Base-by-base conservation (phyloP, 345 rosid genomes). In the Brassica juncea region DNA sequence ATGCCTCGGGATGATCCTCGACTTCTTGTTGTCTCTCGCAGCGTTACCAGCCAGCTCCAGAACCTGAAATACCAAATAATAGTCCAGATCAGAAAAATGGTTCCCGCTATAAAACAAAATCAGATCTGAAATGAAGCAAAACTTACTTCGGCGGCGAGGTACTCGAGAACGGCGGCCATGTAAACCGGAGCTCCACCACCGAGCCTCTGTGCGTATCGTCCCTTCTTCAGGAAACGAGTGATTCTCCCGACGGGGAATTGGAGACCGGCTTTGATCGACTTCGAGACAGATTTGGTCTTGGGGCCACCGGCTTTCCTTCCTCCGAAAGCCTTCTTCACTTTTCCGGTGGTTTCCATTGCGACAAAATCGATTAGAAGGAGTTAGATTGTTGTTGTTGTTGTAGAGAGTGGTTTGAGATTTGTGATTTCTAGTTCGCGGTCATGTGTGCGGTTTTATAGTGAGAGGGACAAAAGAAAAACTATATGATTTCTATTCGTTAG, bases 241-340 rank as follows among this genome's bases (percentile, higher is more conserved):
- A 92, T 90, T 68, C 97, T 83, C 7, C 97, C 96, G 0, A 92
- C 97, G 0, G 97, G 96, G 10, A 92, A 92, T 80, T 92, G 97
- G 0, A 92, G 87, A 5, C 96, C 96, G 30, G 97, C 94, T 77
- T 86, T 91, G 15, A 85, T 86, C 0, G 97, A 92, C 30, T 92
- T 88, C 5, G 97, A 86, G 0, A 91, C 91, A 0, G 96, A 84
- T 81, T 92, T 92, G 86, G 80, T 75, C 83, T 88, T 92, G 0
- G 96, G 91, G 7, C 94, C 96, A 15, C 96, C 96, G 19, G 87
- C 87, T 77, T 86, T 91, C 80, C 97, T 87, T 11, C 97, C 97
- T 60, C 86, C 94, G 55, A 92, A 92, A 2, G 87, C 97, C 42
- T 88, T 92, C 87, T 92, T 92, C 72, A 73, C 76, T 70, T 89